Conservation (phyloP, 257 asterid genomes). For the Thymus mandschuricus region DNA sequence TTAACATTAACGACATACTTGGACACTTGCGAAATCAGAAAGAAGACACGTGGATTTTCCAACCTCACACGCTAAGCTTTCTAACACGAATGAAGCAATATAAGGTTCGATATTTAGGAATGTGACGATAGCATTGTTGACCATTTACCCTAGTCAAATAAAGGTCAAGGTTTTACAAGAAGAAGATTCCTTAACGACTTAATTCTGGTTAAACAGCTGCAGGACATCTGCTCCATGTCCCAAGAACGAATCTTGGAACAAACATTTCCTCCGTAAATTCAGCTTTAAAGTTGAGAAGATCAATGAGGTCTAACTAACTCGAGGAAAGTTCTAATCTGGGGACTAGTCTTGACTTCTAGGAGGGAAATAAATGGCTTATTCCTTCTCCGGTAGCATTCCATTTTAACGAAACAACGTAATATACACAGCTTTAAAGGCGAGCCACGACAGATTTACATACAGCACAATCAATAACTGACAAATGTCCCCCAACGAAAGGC, state of each 20-base stretch:
- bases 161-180: neutral
- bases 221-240: neutral
- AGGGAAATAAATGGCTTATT: neutral
- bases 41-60: neutral
- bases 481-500: constrained; percentile 17
- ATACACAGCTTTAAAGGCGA: constrained; percentile 5
- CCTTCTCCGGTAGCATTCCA: constrained; percentile 13
- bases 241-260: constrained; percentile 3
- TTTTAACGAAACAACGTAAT: constrained; percentile 3
- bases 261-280: constrained; percentile 12
- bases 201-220: constrained; percentile 6
- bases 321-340: constrained; percentile 19
- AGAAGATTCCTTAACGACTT: neutral
- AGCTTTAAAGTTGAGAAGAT: constrained; percentile 22
- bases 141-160: constrained; percentile 10
- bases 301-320: constrained; percentile 11
- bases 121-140: neutral
- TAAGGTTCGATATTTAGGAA: neutral
- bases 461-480: constrained; percentile 29
- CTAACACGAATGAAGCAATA: neutral
- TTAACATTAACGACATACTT: neutral
- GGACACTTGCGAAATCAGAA: neutral
- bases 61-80: neutral
- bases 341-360: neutral
- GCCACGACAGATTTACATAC: constrained; percentile 10